Base-by-base conservation (phyloP, 371 early-diverging fungal species). In the Syncephalastrum sp. region DNA sequence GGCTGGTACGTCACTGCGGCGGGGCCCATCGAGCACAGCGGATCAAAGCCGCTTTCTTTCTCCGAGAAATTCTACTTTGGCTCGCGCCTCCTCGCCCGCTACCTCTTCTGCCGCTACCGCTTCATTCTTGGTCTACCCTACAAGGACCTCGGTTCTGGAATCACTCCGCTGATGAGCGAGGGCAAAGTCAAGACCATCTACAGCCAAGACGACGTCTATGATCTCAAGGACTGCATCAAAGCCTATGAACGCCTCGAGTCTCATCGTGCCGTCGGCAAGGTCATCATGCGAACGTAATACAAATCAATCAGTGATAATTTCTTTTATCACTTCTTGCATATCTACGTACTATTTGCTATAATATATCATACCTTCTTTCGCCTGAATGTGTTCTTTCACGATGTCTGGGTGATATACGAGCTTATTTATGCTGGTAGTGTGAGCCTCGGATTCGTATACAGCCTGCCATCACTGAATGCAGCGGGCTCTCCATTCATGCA, bases 261-360 rank as follows among this genome's bases (percentile, higher is more conserved):
- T 7, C 72, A 77, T 45, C 72, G 81, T 7, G 59, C 73, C 5
- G 68, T 74, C 33, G 85, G 85, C 5, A 85, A 85, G 54, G 71
- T 85, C 61, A 74, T 85, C 3, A 55, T 84, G 48, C 70, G 59
- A 14, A 56, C 56, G 13, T 58, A 23, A 56, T 33, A 2, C 38
- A 33, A 10, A 33, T 33, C 38, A 8, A 33, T 33, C 38, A 10
- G 38, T 54, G 16, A 64, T 56, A 33, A 80, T 64, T 27, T 81
- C 29, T 10, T 10, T 33, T 10, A 10, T 33, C 8, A n/a, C n/a
- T 33, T 33, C 38, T 33, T 33, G 38, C 38, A 33, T 33, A 10
- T 33, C 10, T 33, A 33, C 12, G 38, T 5, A 8, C 38, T 33
- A 33, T 33, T 33, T 33, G 3, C 38, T 33, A 8, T 33, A 33